Evolutionary conservation across 2,329 filamentous ascomycete genomes (phyloP), one percentile per base, ranked within the genome.

Genomic region (Trichoderma breve): DNA sequence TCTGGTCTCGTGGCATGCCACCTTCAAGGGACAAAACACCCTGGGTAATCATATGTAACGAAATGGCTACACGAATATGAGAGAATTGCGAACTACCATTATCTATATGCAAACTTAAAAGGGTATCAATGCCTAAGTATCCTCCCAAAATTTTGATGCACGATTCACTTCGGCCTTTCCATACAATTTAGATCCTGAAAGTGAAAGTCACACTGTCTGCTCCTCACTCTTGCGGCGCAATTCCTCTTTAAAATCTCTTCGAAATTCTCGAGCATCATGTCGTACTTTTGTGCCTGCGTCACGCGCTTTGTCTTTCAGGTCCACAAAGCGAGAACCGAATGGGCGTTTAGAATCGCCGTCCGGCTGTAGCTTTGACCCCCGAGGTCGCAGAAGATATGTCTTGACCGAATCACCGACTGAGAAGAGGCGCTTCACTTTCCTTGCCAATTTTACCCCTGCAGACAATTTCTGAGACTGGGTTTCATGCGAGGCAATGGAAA

Each of bases 221-320:
- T 60, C 65, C 8, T 47, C 53, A 24, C 55, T 43, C 34, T 58
- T 68, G 8, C 65, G 65, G 18, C 36, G 65, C 5, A 68, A n/a
- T 32, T 68, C 65, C 26, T 68, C 65, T 26, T 26, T 60, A 6
- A 68, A 68, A 32, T 68, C 65, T 12, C n/a, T 68, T 24, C 53
- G 53, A 47, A 68, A 68, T 15, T 60, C 65, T 15, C 65, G 26
- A 8, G 32, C 65, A 14, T 68, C 65, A 12, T 68, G 53, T 26
- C 65, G 53, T 12, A 53, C 65, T 12, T 60, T 68, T 47, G 65
- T 68, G 28, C 65, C 26, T 14, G 55, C 24, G 6, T 39, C 65
- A n/a, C 65, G 65, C 24, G 65, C 65, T n/a, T 68, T 68, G 3
- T 18, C 65, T 43, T 60, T 68, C 53, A 68, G 24, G 18, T 30